Evolutionary conservation across 768 basidiomycete genomes (phyloP), one percentile per base, ranked within the genome.

Genomic region (Leucosporidium creatinivorum): DNA sequence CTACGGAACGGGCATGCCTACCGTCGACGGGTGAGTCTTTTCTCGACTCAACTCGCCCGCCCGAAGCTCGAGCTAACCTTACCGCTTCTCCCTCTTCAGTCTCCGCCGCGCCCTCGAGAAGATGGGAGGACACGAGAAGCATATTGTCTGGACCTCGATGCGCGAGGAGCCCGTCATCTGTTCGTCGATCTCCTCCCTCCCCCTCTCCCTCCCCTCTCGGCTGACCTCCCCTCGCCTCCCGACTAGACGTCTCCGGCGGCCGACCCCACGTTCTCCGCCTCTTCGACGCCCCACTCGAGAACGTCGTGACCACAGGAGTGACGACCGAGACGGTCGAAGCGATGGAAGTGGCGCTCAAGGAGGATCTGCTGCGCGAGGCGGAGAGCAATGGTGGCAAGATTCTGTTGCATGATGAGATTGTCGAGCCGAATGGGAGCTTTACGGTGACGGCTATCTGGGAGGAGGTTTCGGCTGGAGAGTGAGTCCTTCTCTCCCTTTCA

Each of bases 231-330:
- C 3, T 64, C 30, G 25, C 58, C 58, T 23, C 94, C 98, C 5
- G 82, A n/a, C n/a, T 97, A 54, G 96, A 93, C 75, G 83, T 96
- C 56, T 84, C 86, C 31, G 90, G 91, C 10, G 65, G 72, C 4
- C 25, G 67, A 7, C 73, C 73, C 12, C 69, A 73, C 50, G 71
- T 98, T 17, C 81, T 99, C 18, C 87, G 96, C 19, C 83, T 93
- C 2, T 84, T 91, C 8, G 86, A 90, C 75, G 85, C 86, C 56
- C 96, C 96, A 0, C 80, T 98, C 28, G 90, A 91, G 78, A 99
- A 99, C 73, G 89, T 99, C 62, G 89, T 98, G 89, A 94, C 94
- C 4, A 98, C 96, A 0, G 96, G 96, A 28, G 87, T 98, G 4
- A 89, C 91, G 0, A 93, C 93, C 0, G 81, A 83, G 9, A 86